Conservation (phyloP, 176 grass and related monocot genomes). For the Zea mays region DNA sequence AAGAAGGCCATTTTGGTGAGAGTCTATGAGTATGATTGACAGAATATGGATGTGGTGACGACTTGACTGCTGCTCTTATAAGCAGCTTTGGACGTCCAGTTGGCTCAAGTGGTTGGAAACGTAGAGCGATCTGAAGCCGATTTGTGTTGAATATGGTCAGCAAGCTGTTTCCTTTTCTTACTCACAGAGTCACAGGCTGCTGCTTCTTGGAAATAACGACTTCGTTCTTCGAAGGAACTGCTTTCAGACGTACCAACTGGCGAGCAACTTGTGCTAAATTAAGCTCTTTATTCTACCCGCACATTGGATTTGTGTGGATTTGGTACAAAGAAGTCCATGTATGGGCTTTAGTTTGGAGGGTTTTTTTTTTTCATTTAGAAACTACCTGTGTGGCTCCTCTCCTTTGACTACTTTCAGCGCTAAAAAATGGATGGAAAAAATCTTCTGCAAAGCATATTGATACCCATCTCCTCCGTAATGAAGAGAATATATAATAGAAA, state of each 20-base stretch:
- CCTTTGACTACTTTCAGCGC: background rate
- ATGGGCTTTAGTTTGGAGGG: too few relatives aligned
- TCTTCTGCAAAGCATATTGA: too few relatives aligned
- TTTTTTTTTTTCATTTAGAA: too few relatives aligned
- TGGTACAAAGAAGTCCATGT: background rate
- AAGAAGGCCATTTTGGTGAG: conserved; percentile 13
- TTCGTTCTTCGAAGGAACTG: conserved; percentile 10
- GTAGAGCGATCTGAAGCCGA: background rate
- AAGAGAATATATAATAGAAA: too few relatives aligned
- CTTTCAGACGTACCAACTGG: background rate
- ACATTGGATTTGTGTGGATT: background rate
- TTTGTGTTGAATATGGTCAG: background rate
- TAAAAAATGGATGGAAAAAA: too few relatives aligned
- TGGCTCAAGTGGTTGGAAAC: conserved; percentile 1
- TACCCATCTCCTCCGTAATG: too few relatives aligned
- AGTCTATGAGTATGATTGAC: background rate
- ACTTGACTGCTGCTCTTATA: background rate
- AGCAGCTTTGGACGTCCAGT: background rate
- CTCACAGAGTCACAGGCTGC: too few relatives aligned
- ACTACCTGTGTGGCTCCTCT: too few relatives aligned
- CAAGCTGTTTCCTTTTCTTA: background rate
- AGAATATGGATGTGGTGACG: background rate
- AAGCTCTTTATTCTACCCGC: background rate
- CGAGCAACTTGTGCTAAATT: background rate
- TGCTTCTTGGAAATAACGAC: conserved; percentile 9